A percentile compares a stretch with the other conserved stretches of the same genome.
These are phyloP conservation scores for Cryptococcus neoformans DNA, from an alignment of 1,284 basidiomycete genomes.

Conservation along the genomic window DNA sequence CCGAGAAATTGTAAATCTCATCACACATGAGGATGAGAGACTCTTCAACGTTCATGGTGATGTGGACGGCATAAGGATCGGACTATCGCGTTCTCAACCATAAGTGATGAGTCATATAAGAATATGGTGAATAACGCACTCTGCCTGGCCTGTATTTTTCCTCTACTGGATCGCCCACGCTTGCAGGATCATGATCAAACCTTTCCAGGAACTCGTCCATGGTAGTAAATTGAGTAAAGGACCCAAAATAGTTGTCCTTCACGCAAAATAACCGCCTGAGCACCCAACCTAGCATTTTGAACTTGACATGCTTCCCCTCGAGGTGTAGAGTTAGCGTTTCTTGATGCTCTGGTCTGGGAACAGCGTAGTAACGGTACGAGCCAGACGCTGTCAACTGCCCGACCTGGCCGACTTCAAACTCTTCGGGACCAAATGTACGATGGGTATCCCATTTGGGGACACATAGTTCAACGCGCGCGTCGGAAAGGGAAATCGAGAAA, in stretches of 20 bases:
- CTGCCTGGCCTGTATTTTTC: constrained; percentile 71
- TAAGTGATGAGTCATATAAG: background rate
- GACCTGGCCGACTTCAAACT: constrained; percentile 59
- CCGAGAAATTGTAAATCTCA: constrained; percentile 68
- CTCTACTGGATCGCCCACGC: constrained; percentile 71
- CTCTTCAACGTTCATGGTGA: constrained; percentile 59
- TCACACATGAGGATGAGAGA: constrained; percentile 66
- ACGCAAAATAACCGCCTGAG: constrained; percentile 81
- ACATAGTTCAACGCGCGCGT: constrained; percentile 60
- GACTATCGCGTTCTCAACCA: constrained; percentile 52
- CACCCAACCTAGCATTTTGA: constrained; percentile 78
- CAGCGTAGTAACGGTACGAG: constrained; percentile 69
- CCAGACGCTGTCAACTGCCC: constrained; percentile 61
- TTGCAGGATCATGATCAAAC: constrained; percentile 56
- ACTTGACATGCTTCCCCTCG: constrained; percentile 56
- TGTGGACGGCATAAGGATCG: constrained; percentile 72
- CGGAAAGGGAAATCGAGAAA: constrained; percentile 63
- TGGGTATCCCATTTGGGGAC: constrained; percentile 87
- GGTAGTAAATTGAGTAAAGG: constrained; percentile 86
- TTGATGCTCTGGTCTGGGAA: constrained; percentile 64
- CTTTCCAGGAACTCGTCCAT: constrained; percentile 76
- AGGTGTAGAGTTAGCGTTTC: constrained; percentile 73
- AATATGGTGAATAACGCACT: constrained; percentile 51
- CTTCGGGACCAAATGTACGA: constrained; percentile 58
- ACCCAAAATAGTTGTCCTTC: constrained; percentile 87